Percentiles rank a stretch among this genome's conserved stretches.
These are phyloP conservation scores for Gynochthodes officinalis DNA, from an alignment of 257 asterid genomes.

Conservation along the genomic window DNA sequence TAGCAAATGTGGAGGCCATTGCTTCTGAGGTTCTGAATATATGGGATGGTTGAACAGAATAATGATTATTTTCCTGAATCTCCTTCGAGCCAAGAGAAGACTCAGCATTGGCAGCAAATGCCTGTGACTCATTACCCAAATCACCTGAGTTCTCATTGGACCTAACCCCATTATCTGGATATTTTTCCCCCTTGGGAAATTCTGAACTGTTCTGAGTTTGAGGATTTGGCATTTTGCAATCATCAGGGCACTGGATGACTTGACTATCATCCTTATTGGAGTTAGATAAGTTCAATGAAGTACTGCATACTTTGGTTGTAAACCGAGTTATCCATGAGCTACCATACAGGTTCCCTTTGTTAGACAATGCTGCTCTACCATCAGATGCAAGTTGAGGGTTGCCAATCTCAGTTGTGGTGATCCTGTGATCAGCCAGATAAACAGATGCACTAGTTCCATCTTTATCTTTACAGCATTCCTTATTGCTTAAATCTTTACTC, in stretches of 20 bases:
- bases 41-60: conserved; percentile 19
- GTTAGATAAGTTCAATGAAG: conserved; percentile 17
- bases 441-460: conserved; percentile 19
- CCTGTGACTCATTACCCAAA: conserved; percentile 23
- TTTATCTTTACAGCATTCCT: conserved; percentile 10
- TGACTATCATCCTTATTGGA: conserved; percentile 23
- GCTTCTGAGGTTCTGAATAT: conserved; percentile 42
- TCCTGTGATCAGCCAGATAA: conserved; percentile 21
- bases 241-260: conserved; percentile 16
- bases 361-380: conserved; percentile 27
- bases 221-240: conserved; percentile 13
- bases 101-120: conserved; percentile 18
- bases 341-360: conserved; percentile 28
- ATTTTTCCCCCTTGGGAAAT: conserved; percentile 21
- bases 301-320: conserved; percentile 27
- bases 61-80: conserved; percentile 6
- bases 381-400: conserved; percentile 21
- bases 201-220: conserved; percentile 21
- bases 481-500: conserved; percentile 22
- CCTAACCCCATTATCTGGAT: conserved; percentile 14
- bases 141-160: conserved; percentile 17
- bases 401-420: conserved; percentile 14
- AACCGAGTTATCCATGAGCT: conserved; percentile 74
- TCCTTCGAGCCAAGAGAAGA: conserved; percentile 30
- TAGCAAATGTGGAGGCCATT: conserved; percentile 56